Evolutionary conservation across 306 rosid genomes (phyloP).

Genomic region (Cucurbita moschata): DNA sequence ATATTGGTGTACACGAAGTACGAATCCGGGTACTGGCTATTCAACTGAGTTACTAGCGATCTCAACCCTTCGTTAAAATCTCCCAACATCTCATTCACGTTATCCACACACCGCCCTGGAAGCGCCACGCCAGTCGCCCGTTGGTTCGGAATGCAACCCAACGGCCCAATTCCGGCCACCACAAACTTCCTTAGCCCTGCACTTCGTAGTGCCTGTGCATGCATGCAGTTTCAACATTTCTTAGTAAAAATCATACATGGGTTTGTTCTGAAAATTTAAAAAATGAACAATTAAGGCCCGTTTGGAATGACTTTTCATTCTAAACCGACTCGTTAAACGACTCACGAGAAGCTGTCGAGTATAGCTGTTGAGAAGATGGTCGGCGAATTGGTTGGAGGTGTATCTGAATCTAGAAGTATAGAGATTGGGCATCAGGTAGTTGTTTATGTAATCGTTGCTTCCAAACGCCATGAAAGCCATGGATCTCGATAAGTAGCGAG

Average conservation of each 20-base stretch:
- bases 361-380: slow-evolving; percentile 44
- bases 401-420: slow-evolving; percentile 32
- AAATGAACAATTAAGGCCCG: too few species aligned
- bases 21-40: slow-evolving; percentile 29
- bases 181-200: slow-evolving; percentile 55
- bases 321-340: neutral
- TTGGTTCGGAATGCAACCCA: slow-evolving; percentile 73
- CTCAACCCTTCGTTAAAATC: slow-evolving; percentile 44
- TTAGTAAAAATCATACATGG: too few species aligned
- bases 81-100: slow-evolving; percentile 52
- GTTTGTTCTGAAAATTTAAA: too few species aligned
- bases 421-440: slow-evolving; percentile 41
- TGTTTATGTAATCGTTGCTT: slow-evolving; percentile 71
- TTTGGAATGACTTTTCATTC: neutral
- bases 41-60: slow-evolving; percentile 36
- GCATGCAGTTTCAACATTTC: neutral
- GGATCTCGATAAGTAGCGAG: slow-evolving; percentile 25
- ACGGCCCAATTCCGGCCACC: slow-evolving; percentile 53
- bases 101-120: slow-evolving; percentile 42
- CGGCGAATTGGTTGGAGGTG: slow-evolving; percentile 33
- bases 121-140: slow-evolving; percentile 29
- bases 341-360: slow-evolving; percentile 31
- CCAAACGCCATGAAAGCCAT: slow-evolving; percentile 36
- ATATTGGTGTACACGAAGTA: slow-evolving; percentile 43
- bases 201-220: slow-evolving; percentile 14